phyloP scores from a whole-genome alignment of 352 stramenopile genomes.

The Phytophthora fragariaefolia region DNA sequence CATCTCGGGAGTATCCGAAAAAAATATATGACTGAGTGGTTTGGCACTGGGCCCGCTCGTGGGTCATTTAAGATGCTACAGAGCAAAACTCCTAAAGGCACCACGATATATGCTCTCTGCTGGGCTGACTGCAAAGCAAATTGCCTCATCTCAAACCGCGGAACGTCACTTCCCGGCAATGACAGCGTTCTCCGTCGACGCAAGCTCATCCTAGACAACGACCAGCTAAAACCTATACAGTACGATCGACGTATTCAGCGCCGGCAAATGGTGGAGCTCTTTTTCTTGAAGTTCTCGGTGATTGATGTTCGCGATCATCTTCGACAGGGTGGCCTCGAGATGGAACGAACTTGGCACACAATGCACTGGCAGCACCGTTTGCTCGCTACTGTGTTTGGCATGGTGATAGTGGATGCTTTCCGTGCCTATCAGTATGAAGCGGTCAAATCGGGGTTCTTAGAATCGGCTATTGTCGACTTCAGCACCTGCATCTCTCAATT shows the following conservation, averaged over 20 bases:
- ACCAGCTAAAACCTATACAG: background rate
- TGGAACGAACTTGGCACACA: constrained; percentile 1
- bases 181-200: too few relatives aligned
- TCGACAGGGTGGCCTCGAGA: too few relatives aligned
- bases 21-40: too few relatives aligned
- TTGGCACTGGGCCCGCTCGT: background rate
- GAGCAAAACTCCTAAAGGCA: background rate
- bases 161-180: background rate
- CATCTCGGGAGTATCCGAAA: too few relatives aligned
- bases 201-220: background rate
- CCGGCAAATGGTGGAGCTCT: constrained; percentile 5
- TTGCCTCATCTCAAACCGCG: constrained; percentile 2
- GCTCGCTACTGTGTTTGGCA: constrained; percentile 2
- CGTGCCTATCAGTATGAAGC: too few relatives aligned
- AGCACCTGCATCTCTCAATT: too few relatives aligned
- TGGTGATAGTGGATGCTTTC: background rate
- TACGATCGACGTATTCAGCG: background rate
- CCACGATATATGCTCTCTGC: background rate
- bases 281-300: too few relatives aligned
- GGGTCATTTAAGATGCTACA: background rate
- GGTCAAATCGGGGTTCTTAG: background rate
- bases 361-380: background rate
- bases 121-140: constrained; percentile 1
- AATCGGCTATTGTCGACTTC: too few relatives aligned
- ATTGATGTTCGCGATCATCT: too few relatives aligned